Conservation (phyloP, 345 rosid species). For the thale cress (Arabidopsis thaliana) region DNA sequence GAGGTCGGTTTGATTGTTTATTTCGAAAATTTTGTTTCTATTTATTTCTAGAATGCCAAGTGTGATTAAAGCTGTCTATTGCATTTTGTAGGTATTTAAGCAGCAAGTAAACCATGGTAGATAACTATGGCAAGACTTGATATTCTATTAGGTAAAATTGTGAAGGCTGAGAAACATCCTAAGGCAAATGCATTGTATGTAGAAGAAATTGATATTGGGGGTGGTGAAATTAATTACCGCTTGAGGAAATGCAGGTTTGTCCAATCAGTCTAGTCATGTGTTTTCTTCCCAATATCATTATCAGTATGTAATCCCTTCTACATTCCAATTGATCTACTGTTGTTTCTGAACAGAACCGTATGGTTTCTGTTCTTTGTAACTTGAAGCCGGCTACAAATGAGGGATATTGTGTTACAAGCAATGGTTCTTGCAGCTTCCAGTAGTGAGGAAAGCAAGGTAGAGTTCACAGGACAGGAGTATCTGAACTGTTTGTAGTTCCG, state of each 20-base stretch:
- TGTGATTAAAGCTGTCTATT: too few relatives aligned
- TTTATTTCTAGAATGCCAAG: too few relatives aligned
- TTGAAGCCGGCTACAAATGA: conserved; percentile 83
- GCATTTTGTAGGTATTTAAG: too few relatives aligned
- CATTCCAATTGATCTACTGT: too few relatives aligned
- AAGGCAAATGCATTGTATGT: conserved; percentile 81
- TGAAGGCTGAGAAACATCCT: conserved; percentile 79
- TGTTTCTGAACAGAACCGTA: conserved; percentile 51
- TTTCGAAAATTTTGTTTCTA: too few relatives aligned
- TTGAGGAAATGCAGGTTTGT: conserved; percentile 68
- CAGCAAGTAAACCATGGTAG: too few relatives aligned
- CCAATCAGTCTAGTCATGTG: too few relatives aligned
- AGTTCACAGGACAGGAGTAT: neutral
- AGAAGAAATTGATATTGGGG: conserved; percentile 91
- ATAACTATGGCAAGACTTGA: conserved; percentile 74
- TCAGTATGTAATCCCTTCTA: too few relatives aligned
- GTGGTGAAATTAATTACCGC: conserved; percentile 86
- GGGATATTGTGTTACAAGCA: conserved; percentile 88
- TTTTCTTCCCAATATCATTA: too few relatives aligned
- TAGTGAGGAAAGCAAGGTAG: conserved; percentile 57
- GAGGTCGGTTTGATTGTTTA: too few relatives aligned
- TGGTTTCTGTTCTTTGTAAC: conserved; percentile 96
- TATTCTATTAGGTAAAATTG: conserved; percentile 81
- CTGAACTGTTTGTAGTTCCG: conserved; percentile 5
- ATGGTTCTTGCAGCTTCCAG: conserved; percentile 94